Evolutionary conservation across 2,329 filamentous ascomycete species (phyloP).

Genomic region (Ceratocystis huliohia): DNA sequence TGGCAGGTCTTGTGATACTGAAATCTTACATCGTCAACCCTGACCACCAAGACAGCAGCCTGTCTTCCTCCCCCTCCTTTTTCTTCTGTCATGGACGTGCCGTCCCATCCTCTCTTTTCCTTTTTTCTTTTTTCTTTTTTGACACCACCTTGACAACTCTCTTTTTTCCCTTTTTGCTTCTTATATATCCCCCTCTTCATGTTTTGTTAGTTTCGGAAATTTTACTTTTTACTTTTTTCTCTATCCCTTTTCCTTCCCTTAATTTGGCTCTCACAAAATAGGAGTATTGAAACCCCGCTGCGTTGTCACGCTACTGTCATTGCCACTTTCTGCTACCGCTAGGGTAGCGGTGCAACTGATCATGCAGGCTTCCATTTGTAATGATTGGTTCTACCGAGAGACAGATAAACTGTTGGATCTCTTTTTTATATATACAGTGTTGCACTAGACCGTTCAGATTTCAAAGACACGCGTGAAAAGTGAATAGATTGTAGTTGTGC

Average conservation of each 20-base stretch:
- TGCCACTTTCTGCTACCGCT: not conserved
- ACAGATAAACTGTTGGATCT: not conserved
- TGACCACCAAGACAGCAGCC: not conserved
- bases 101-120: not conserved
- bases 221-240: not conserved
- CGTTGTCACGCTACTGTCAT: not conserved
- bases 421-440: conserved; percentile 4
- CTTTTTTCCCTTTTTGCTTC: conserved; percentile 6
- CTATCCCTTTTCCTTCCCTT: not conserved
- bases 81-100: not conserved
- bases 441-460: not conserved
- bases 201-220: not conserved
- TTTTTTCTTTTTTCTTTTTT: conserved; percentile 15
- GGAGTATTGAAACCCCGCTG: not conserved
- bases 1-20: not conserved
- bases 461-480: not conserved
- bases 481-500: not conserved
- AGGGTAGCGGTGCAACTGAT: not conserved
- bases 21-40: not conserved
- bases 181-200: conserved; percentile 13
- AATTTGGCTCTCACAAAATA: conserved; percentile 6
- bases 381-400: not conserved
- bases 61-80: not conserved
- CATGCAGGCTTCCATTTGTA: not conserved
- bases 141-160: not conserved